A percentile compares a stretch with the other conserved stretches of the same genome.
phyloP scores from a whole-genome alignment of 192 early-diverging fungal species.

The Podila horticola region DNA sequence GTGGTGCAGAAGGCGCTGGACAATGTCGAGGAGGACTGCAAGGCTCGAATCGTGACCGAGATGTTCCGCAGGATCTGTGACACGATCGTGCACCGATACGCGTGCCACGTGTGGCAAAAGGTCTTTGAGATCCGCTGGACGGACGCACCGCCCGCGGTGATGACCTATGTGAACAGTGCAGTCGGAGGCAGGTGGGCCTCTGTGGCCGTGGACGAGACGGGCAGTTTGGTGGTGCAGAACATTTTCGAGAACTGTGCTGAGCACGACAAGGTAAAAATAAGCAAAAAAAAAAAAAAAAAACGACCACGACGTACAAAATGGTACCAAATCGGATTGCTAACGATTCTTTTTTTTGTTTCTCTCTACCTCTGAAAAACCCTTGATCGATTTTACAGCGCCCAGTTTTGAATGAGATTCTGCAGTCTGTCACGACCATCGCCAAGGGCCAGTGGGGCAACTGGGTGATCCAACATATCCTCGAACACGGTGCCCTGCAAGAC shows the following conservation, averaged over 20 bases:
- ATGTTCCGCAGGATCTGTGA: constrained; percentile 70
- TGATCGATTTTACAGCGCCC: constrained; percentile 52
- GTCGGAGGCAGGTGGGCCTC: constrained; percentile 69
- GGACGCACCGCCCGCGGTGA: constrained; percentile 58
- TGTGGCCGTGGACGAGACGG: constrained; percentile 82
- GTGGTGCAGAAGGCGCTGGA: constrained; percentile 82
- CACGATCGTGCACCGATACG: constrained; percentile 79
- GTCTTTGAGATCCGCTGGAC: constrained; percentile 79
- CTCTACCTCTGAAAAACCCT: too few species aligned
- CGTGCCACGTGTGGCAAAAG: constrained; percentile 86
- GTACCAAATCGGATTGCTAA: too few species aligned
- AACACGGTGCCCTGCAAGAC: constrained; percentile 66
- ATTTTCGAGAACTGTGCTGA: constrained; percentile 79
- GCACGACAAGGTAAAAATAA: constrained; percentile 70
- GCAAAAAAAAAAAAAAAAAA: not conserved
- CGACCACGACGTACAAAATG: too few species aligned
- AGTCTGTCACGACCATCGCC: constrained; percentile 68
- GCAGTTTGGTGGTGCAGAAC: constrained; percentile 80
- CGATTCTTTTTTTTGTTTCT: too few species aligned
- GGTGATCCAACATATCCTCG: constrained; percentile 83
- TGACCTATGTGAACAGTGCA: constrained; percentile 67
- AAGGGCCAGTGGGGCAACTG: constrained; percentile 87
- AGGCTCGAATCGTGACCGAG: constrained; percentile 67
- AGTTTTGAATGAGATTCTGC: constrained; percentile 71
- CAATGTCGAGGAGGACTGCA: constrained; percentile 69